phyloP scores from a whole-genome alignment of 306 rosid species.

The Psophocarpus tetragonolobus region DNA sequence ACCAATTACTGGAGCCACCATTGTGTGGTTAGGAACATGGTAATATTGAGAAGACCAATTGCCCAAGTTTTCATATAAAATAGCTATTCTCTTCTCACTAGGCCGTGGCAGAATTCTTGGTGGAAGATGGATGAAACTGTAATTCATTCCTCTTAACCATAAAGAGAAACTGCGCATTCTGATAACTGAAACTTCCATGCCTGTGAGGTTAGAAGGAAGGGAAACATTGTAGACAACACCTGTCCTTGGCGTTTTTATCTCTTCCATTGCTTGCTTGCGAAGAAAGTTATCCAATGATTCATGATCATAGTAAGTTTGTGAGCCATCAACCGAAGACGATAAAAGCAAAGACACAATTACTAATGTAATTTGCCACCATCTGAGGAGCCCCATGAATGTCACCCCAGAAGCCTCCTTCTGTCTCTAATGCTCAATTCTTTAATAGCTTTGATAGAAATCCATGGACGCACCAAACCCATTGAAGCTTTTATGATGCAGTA shows the following conservation, averaged over 20 bases:
- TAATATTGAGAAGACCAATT: constrained; percentile 72
- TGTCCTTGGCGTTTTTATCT: constrained; percentile 44
- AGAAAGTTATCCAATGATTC: constrained; percentile 49
- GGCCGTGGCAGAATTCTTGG: constrained; percentile 54
- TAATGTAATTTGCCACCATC: constrained; percentile 47
- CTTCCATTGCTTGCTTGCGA: constrained; percentile 43
- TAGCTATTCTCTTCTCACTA: constrained; percentile 47
- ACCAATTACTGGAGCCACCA: constrained; percentile 81
- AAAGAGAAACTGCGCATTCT: constrained; percentile 54
- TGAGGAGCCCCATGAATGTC: constrained; percentile 52
- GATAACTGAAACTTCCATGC: constrained; percentile 55
- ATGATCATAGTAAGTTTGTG: constrained; percentile 25
- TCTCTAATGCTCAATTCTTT: constrained; percentile 38
- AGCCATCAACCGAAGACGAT: constrained; percentile 38
- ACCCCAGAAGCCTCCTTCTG: constrained; percentile 39
- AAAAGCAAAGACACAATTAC: constrained; percentile 37
- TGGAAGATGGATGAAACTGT: constrained; percentile 55
- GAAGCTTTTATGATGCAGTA: constrained; percentile 29
- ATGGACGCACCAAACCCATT: constrained; percentile 45
- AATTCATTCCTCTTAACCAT: constrained; percentile 58
- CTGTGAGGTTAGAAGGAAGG: constrained; percentile 74
- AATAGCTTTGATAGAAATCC: constrained; percentile 32
- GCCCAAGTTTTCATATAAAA: constrained; percentile 73
- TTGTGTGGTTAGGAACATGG: constrained; percentile 57
- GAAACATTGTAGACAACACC: constrained; percentile 57